Evolutionary conservation across 2,329 filamentous ascomycete genomes (phyloP).

Genomic region (Orbilia javanica): DNA sequence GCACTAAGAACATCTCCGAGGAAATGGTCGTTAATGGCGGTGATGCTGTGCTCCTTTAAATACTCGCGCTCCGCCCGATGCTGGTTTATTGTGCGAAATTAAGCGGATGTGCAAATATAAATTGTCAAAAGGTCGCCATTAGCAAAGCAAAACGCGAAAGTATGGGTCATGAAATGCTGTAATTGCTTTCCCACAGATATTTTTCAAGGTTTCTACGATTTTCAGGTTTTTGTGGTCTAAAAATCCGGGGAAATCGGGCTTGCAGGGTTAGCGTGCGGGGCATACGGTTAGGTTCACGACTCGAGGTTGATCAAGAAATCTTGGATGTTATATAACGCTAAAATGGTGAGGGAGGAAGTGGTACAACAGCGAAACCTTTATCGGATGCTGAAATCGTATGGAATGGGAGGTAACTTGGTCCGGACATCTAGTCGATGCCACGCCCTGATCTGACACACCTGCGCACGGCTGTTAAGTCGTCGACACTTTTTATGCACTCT

Average conservation of each 20-base stretch:
- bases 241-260: conserved; percentile 56
- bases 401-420: conserved; percentile 15
- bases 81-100: not conserved
- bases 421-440: not conserved
- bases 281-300: conserved; percentile 5
- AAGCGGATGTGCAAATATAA: conserved; percentile 19
- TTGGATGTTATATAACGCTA: too few species aligned
- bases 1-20: conserved; percentile 42
- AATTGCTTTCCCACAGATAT: conserved; percentile 1
- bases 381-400: conserved; percentile 5
- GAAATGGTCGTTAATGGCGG: conserved; percentile 5
- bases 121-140: conserved; percentile 18
- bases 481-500: conserved; percentile 16
- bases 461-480: conserved; percentile 12
- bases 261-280: conserved; percentile 54
- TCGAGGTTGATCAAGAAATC: conserved; percentile 14
- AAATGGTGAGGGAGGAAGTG: not conserved
- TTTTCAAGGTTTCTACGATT: not conserved
- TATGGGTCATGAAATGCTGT: conserved; percentile 28
- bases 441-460: not conserved
- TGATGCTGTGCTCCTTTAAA: conserved; percentile 9
- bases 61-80: conserved; percentile 13
- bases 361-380: conserved; percentile 3
- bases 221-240: not conserved
- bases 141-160: conserved; percentile 1